These are phyloP conservation scores for Zoysia matrella DNA, from an alignment of 202 grass and related monocot genomes.

Conservation along the genomic window DNA sequence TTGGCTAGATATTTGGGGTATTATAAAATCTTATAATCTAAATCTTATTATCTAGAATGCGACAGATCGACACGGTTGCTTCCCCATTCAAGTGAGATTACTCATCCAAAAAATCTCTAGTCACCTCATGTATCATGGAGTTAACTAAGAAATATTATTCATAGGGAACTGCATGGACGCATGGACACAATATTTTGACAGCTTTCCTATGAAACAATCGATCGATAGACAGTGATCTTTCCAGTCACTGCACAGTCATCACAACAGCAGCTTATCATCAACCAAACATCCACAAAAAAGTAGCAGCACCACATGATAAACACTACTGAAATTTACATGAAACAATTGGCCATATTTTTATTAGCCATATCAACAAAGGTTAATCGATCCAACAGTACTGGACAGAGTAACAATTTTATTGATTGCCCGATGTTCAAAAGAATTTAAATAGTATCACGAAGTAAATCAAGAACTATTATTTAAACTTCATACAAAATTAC, in stretches of 20 bases:
- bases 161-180: too few species aligned
- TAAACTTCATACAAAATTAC: neutral
- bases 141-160: too few species aligned
- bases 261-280: slow-evolving; percentile 26
- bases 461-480: neutral
- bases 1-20: too few species aligned
- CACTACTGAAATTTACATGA: neutral
- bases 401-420: neutral
- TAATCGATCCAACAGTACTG: neutral
- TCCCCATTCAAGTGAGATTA: too few species aligned
- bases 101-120: too few species aligned
- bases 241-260: slow-evolving; percentile 69
- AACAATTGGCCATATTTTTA: neutral
- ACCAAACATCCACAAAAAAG: neutral
- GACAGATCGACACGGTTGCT: too few species aligned
- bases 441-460: neutral
- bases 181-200: too few species aligned
- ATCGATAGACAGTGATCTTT: slow-evolving; percentile 47
- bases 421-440: neutral
- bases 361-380: neutral
- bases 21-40: too few species aligned
- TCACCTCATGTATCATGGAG: too few species aligned
- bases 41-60: too few species aligned
- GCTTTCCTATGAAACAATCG: too few species aligned
- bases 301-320: neutral